Conservation (phyloP, 1,284 basidiomycete genomes). For the Apiotrichum sp. region DNA sequence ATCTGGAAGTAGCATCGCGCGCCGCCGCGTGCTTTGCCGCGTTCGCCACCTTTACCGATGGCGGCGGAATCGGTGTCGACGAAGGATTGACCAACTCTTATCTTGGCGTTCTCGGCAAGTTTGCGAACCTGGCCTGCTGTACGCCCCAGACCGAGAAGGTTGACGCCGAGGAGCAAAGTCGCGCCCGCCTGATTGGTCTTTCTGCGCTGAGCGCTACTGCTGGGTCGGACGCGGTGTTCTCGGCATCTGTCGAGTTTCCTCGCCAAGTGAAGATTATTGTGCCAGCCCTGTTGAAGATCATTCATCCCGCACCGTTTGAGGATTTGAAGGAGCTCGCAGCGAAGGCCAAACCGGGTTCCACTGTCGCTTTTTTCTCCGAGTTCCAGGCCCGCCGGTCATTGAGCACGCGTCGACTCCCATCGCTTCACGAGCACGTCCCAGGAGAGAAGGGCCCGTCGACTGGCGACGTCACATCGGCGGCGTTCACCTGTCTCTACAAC, state of each 20-base stretch:
- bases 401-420: constrained; percentile 71
- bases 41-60: constrained; percentile 88
- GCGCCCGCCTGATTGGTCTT: constrained; percentile 77
- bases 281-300: constrained; percentile 64
- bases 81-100: constrained; percentile 65
- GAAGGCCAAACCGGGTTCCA: constrained; percentile 50
- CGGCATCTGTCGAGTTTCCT: constrained; percentile 67
- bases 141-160: constrained; percentile 43
- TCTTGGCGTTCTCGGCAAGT: constrained; percentile 60
- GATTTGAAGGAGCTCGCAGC: constrained; percentile 62
- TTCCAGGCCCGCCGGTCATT: constrained; percentile 59
- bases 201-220: constrained; percentile 76
- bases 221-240: constrained; percentile 77
- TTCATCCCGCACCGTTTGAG: constrained; percentile 60
- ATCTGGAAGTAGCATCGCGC: constrained; percentile 78
- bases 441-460: constrained; percentile 77
- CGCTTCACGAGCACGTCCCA: constrained; percentile 77
- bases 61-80: constrained; percentile 71
- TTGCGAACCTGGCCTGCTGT: constrained; percentile 59
- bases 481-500: constrained; percentile 65
- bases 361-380: constrained; percentile 64
- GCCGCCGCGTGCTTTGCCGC: constrained; percentile 80
- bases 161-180: constrained; percentile 45
- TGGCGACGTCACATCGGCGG: constrained; percentile 66
- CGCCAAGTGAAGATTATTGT: constrained; percentile 67